Percentiles rank a stretch among this genome's conserved stretches.
Conservation (phyloP, 192 early-diverging fungal genomes). For the Coemansia asiatica region DNA sequence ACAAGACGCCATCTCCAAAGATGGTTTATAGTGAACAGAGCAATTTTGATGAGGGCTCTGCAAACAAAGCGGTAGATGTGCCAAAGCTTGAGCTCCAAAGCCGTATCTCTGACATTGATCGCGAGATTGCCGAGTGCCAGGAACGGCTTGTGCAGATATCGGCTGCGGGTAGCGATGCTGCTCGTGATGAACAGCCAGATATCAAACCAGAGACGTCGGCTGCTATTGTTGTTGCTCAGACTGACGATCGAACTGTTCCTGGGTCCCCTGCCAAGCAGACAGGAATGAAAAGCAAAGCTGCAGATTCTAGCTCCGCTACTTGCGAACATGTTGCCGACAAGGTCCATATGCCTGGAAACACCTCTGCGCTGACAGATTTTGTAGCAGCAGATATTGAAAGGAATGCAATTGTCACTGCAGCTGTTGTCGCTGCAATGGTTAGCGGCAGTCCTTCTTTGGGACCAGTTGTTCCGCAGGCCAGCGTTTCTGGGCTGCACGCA, state of each 20-base stretch:
- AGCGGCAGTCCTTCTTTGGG: conserved; percentile 7
- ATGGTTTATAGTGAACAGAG: not conserved
- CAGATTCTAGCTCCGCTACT: not conserved
- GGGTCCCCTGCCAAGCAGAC: not conserved
- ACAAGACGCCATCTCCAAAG: conserved; percentile 14
- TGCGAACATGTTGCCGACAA: no score
- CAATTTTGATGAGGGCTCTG: not conserved
- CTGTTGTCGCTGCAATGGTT: not conserved
- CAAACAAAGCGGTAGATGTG: not conserved
- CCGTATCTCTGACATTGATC: conserved; percentile 44
- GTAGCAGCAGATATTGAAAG: not conserved
- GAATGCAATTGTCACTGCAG: not conserved
- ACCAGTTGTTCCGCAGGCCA: conserved; percentile 9
- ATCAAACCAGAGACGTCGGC: not conserved
- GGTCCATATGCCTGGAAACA: no score
- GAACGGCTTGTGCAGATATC: conserved; percentile 33
- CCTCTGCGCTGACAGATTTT: no score
- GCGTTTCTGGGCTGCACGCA: not conserved
- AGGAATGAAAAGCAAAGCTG: not conserved
- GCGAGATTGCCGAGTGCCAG: conserved; percentile 41
- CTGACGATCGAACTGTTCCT: conserved; percentile 33
- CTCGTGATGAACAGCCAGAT: not conserved
- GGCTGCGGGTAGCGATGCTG: not conserved
- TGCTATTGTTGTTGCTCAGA: not conserved
- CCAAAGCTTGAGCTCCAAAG: conserved; percentile 22